Evolutionary conservation across 768 basidiomycete genomes (phyloP), one percentile per base, ranked within the genome.

Genomic region (Boletus rufocinnamomeus): DNA sequence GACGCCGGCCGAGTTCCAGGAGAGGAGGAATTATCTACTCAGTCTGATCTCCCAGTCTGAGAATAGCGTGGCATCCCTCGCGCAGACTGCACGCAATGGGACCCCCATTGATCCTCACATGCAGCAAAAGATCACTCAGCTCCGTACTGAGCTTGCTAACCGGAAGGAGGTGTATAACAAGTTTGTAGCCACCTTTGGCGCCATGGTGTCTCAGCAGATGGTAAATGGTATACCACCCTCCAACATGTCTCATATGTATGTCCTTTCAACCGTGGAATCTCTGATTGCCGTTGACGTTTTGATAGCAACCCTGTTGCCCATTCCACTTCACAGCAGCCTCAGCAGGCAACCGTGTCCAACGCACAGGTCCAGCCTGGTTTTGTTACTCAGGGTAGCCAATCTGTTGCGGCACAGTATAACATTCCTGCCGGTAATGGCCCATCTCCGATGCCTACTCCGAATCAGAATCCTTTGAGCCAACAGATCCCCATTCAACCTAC

Each of bases 101-200:
- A 40, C 52, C 25, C 35, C 71, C 2, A n/a, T 63, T 1, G 73
- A 75, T 23, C 55, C 57, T 23, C 28, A 16, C 5, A n/a, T 59
- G 14, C 59, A 63, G 27, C 61, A 59, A 55, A 58, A 59, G 58
- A 23, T 74, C 19, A 43, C 2, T 34, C 60, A 64, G 23, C 54
- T 63, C 28, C 69, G 66, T 6, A 1, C 6, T 8, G 72, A 75
- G 44, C 50, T 68, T 19, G 63, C 63, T 45, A 50, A 28, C 28
- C 75, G 74, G 61, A 80, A 75, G 70, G 82, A 84, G 0, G 52
- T 75, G 51, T 66, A 77, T 37, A 50, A 50, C 50, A 79, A 76
- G 57, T 66, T 84, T 44, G 51, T 75, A 6, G 52, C 65, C 25
- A 69, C 73, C 49, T 63, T 71, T 21, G 69, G 71, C 14, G 63